Evolutionary conservation across 2,329 filamentous ascomycete genomes (phyloP).

Genomic region (Colletotrichum liriopes): DNA sequence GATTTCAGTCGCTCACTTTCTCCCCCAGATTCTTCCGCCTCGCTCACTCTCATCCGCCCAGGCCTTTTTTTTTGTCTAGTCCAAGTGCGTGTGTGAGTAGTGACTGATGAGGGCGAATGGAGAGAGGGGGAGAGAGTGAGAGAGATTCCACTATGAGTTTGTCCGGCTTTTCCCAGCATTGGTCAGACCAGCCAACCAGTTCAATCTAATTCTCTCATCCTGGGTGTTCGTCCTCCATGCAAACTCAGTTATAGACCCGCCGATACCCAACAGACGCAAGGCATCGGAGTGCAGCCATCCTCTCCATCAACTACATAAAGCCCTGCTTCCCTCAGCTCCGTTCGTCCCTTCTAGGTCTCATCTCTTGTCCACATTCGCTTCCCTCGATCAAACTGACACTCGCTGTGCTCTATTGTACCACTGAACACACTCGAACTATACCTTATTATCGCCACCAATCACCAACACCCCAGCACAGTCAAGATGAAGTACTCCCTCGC

Average conservation of each 20-base stretch:
- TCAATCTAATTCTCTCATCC: slow-evolving; percentile 13
- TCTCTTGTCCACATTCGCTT: slow-evolving; percentile 28
- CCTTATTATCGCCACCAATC: slow-evolving; percentile 33
- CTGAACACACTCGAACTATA: slow-evolving; percentile 14
- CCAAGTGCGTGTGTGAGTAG: background rate
- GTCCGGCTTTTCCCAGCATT: slow-evolving; percentile 2
- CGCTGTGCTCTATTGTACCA: slow-evolving; percentile 30
- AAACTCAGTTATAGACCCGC: slow-evolving; percentile 8
- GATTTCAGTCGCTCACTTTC: slow-evolving; percentile 2
- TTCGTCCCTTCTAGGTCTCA: background rate
- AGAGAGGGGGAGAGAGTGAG: too few species aligned
- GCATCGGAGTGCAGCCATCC: slow-evolving; percentile 2
- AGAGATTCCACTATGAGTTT: background rate
- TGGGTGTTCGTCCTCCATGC: slow-evolving; percentile 16
- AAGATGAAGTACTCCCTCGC: slow-evolving; percentile 45
- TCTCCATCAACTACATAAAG: slow-evolving; percentile 36
- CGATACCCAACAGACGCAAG: slow-evolving; percentile 10
- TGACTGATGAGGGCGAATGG: background rate
- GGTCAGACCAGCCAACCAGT: slow-evolving; percentile 16
- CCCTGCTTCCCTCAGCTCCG: slow-evolving; percentile 23
- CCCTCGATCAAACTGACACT: slow-evolving; percentile 19
- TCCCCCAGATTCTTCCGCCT: slow-evolving; percentile 7
- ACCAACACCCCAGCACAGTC: slow-evolving; percentile 32
- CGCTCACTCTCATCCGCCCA: background rate
- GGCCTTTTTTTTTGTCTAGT: background rate